Evolutionary conservation across 306 rosid species (phyloP).

Genomic region (Mimosa bimucronata): DNA sequence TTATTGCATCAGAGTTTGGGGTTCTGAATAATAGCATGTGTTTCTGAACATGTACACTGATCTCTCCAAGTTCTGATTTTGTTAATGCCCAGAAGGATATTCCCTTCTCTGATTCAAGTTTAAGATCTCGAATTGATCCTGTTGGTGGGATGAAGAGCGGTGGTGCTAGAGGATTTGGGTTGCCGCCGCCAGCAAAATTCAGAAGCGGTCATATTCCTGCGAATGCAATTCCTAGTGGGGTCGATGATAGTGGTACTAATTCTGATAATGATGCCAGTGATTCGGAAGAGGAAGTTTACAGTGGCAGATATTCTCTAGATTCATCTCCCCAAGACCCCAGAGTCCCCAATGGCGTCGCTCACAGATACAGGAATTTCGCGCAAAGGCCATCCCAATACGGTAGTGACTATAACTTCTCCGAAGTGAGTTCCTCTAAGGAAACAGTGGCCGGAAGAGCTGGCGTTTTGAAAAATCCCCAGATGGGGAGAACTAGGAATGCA

Average conservation of each 20-base stretch:
- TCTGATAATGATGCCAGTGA: conserved; percentile 71
- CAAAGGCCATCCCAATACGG: conserved; percentile 52
- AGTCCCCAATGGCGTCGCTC: conserved; percentile 45
- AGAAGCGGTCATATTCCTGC: conserved; percentile 88
- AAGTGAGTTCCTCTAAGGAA: conserved; percentile 93
- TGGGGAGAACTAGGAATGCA: conserved; percentile 45
- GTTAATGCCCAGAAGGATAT: conserved; percentile 53
- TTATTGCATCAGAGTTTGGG: conserved; percentile 27
- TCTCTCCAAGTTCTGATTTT: conserved; percentile 26
- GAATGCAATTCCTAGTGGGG: conserved; percentile 59
- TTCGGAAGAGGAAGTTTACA: conserved; percentile 72
- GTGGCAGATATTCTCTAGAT: conserved; percentile 78
- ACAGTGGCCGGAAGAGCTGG: conserved; percentile 60
- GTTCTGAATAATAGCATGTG: conserved; percentile 1
- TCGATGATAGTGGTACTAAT: conserved; percentile 60
- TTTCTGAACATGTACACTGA: conserved; percentile 7
- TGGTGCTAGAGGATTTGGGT: conserved; percentile 67
- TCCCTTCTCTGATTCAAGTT: conserved; percentile 44
- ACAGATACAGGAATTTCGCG: conserved; percentile 47
- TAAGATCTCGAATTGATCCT: conserved; percentile 72
- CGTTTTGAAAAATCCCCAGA: conserved; percentile 41
- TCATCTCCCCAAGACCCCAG: conserved; percentile 77
- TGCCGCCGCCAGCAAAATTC: conserved; percentile 87
- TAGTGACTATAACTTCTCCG: conserved; percentile 76
- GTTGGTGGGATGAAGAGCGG: conserved; percentile 49